These are phyloP conservation scores for Solanum clarkiae DNA, from an alignment of 257 asterid species.

Conservation along the genomic window DNA sequence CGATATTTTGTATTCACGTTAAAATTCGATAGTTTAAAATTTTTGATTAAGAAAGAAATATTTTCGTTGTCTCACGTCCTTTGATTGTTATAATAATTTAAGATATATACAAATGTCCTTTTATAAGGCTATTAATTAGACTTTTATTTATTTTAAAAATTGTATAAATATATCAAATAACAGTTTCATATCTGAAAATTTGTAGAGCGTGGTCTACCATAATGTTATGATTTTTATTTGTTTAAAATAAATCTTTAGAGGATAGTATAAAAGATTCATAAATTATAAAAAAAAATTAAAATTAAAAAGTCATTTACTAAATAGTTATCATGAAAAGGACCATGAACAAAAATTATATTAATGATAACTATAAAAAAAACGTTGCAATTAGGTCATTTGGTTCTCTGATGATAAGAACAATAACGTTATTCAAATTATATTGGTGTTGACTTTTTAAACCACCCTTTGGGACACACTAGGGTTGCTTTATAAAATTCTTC, in stretches of 20 bases:
- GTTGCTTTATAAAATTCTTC: not conserved
- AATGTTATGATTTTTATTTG: not conserved
- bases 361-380: not conserved
- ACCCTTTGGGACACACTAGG: not conserved
- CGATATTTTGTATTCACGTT: rapidly evolving
- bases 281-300: not conserved
- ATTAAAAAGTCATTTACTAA: not conserved
- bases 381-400: not conserved
- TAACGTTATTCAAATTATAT: not conserved
- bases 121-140: not conserved
- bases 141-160: no score
- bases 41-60: no score
- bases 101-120: not conserved
- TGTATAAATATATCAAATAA: no score
- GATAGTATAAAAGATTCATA: not conserved
- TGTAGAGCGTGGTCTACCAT: not conserved
- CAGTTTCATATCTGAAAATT: not conserved
- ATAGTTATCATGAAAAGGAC: not conserved
- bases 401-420: not conserved
- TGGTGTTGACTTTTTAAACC: not conserved
- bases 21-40: no score
- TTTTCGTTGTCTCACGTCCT: no score
- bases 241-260: not conserved
- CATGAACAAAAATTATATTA: not conserved
- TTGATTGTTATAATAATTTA: no score